phyloP scores from a whole-genome alignment of 2,329 filamentous ascomycete genomes.

The Cucurbitaria berberidis region DNA sequence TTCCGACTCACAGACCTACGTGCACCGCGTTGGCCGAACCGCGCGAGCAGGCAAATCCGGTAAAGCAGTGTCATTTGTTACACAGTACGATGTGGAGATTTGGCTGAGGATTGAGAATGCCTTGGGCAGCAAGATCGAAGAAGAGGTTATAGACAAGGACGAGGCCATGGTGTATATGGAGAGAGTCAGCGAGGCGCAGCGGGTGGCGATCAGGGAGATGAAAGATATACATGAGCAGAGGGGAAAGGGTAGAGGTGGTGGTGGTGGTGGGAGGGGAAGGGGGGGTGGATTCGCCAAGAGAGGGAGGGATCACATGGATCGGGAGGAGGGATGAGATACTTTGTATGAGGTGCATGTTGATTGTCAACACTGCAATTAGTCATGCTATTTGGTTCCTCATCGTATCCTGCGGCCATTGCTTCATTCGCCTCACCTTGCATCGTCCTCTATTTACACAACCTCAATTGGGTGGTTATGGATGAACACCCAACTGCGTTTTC shows the following conservation, averaged over 20 bases:
- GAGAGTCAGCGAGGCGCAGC: constrained; percentile 82
- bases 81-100: constrained; percentile 85
- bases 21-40: constrained; percentile 87
- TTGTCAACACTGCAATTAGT: too few relatives aligned
- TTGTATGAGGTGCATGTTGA: background rate
- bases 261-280: constrained; percentile 35
- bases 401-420: too few relatives aligned
- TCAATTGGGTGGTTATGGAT: too few relatives aligned
- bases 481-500: too few relatives aligned
- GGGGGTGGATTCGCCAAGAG: constrained; percentile 50
- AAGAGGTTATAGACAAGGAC: constrained; percentile 75
- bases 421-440: too few relatives aligned
- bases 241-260: constrained; percentile 60
- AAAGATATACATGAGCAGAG: constrained; percentile 77
- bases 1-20: constrained; percentile 85
- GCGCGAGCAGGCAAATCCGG: constrained; percentile 86
- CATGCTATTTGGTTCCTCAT: too few relatives aligned
- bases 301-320: constrained; percentile 72
- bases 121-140: constrained; percentile 75
- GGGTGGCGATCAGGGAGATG: constrained; percentile 79
- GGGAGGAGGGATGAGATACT: constrained; percentile 68
- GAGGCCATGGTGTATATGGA: constrained; percentile 83
- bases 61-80: constrained; percentile 79
- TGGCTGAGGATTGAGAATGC: constrained; percentile 83
- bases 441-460: too few relatives aligned